Base-by-base conservation (phyloP, 1,139 yeast genomes). In the Geotrichum macrosporum region DNA sequence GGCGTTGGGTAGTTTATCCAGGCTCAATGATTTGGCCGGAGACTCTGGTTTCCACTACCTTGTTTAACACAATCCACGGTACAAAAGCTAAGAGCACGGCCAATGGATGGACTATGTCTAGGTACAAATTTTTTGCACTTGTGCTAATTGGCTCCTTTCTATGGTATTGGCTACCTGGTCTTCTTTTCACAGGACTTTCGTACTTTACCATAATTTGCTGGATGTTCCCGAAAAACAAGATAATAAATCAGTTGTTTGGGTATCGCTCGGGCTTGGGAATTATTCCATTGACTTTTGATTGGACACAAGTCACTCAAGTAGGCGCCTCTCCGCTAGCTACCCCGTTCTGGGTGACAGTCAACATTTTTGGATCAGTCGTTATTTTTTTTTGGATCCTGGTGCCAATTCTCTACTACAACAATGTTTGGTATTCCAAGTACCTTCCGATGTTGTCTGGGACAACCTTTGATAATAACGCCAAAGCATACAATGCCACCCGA, bases 1-100 rank as follows among this genome's bases (percentile, higher is more conserved):
- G 74, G 55, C 69, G 71, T 57, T 64, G 74, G 35, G 67, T 76
- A 53, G 79, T 77, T 27, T 70, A 70, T 49, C 76, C 79, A 22
- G 67, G 77, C 16, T 62, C 72, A 10, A 75, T 76, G 61, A 69
- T 75, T 48, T 77, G 80, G 80, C 81, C 81, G 2, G 61, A 72
- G 6, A 59, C 57, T 16, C 50, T 59, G 37, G 54, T 53, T 16
- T 55, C 59, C 24, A 50, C 58, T 15, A 53, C 72, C 63, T 60
- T 72, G 66, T 37, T 44, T 29, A 31, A 42, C 33, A 33, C 50
- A 29, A 44, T 52, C 37, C 50, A 52, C 44, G 40, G 52, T 30
- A 68, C 72, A 57, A 73, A 77, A 52, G 73, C 74, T 55, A 66
- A 74, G 67, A 78, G 75, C 57, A 56, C 61, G 3, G 78, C 63